phyloP scores from a whole-genome alignment of 2,329 filamentous ascomycete species.

The Colletotrichum zoysiae region DNA sequence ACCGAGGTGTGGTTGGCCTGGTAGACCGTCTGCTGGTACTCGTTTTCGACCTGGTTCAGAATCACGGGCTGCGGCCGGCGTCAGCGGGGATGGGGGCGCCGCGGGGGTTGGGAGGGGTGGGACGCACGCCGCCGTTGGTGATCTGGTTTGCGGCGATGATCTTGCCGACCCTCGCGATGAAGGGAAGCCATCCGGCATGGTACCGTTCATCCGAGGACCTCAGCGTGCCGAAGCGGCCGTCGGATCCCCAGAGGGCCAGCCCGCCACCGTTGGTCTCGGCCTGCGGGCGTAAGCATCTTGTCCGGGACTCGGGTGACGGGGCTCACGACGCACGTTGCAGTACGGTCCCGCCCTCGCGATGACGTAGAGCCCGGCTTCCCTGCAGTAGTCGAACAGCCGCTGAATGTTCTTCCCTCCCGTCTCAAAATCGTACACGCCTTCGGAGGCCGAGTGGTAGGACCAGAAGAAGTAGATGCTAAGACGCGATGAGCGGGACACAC shows the following conservation, averaged over 20 bases:
- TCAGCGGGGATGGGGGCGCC: constrained; percentile 63
- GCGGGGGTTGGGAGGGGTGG: constrained; percentile 60
- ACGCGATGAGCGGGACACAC: neutral
- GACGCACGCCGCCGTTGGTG: constrained; percentile 75
- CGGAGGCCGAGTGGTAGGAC: constrained; percentile 78
- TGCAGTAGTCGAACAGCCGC: constrained; percentile 81
- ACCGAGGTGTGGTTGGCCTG: constrained; percentile 57
- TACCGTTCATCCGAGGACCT: constrained; percentile 58
- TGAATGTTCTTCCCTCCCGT: constrained; percentile 58
- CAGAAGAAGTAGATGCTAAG: constrained; percentile 80
- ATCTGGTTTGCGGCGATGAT: constrained; percentile 83
- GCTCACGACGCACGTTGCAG: constrained; percentile 68
- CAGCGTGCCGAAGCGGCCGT: constrained; percentile 51
- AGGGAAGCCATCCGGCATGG: constrained; percentile 54
- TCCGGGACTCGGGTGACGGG: neutral
- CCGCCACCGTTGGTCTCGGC: constrained; percentile 51
- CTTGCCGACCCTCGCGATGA: constrained; percentile 64
- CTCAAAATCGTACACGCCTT: constrained; percentile 79
- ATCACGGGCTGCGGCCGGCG: constrained; percentile 74
- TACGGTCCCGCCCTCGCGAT: constrained; percentile 80
- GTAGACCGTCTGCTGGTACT: constrained; percentile 71
- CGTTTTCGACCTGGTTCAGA: constrained; percentile 84
- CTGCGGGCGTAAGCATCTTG: constrained; percentile 1
- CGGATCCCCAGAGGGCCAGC: constrained; percentile 49
- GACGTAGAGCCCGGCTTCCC: constrained; percentile 80